Percentiles rank a stretch among this genome's conserved stretches.
Evolutionary conservation across 768 basidiomycete genomes (phyloP).

Genomic region (Cystofilobasidium bisporidii): DNA sequence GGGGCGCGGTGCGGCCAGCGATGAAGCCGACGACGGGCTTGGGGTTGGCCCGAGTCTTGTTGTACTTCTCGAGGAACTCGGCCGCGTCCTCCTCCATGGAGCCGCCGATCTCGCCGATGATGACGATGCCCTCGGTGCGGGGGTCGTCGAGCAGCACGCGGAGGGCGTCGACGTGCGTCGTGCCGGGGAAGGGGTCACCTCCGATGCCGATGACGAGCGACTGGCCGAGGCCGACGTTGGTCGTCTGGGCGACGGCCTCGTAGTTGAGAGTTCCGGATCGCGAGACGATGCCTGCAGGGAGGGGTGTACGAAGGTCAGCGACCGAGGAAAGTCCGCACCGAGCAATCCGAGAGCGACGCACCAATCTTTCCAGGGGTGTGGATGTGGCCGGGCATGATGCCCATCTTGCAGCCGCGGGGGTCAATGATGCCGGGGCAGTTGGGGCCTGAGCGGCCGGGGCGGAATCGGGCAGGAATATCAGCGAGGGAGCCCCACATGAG

Average conservation of each 20-base stretch:
- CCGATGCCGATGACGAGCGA: slow-evolving; percentile 95
- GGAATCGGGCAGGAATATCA: background rate
- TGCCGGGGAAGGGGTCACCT: slow-evolving; percentile 52
- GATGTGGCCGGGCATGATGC: slow-evolving; percentile 91
- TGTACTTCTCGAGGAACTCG: slow-evolving; percentile 84
- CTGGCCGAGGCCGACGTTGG: slow-evolving; percentile 88
- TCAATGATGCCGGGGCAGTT: slow-evolving; percentile 99
- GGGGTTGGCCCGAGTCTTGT: slow-evolving; percentile 71
- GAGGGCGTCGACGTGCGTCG: slow-evolving; percentile 88
- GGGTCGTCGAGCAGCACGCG: slow-evolving; percentile 93
- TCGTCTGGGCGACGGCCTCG: slow-evolving; percentile 95
- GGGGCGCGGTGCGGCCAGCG: slow-evolving; percentile 93
- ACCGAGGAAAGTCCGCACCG: background rate
- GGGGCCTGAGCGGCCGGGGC: slow-evolving; percentile 44
- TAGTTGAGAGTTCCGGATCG: slow-evolving; percentile 94
- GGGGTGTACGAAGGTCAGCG: background rate
- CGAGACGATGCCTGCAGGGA: slow-evolving; percentile 68
- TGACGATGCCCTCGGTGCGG: slow-evolving; percentile 88
- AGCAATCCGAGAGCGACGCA: slow-evolving; percentile 39
- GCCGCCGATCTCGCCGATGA: slow-evolving; percentile 98
- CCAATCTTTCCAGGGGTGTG: slow-evolving; percentile 95
- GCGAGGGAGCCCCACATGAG: background rate
- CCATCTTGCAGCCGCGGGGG: slow-evolving; percentile 97
- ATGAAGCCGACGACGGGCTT: slow-evolving; percentile 98
- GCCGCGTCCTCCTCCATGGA: slow-evolving; percentile 99